Evolutionary conservation across 1,139 yeast species (phyloP).

Genomic region (Debaryomyces coudertii): DNA sequence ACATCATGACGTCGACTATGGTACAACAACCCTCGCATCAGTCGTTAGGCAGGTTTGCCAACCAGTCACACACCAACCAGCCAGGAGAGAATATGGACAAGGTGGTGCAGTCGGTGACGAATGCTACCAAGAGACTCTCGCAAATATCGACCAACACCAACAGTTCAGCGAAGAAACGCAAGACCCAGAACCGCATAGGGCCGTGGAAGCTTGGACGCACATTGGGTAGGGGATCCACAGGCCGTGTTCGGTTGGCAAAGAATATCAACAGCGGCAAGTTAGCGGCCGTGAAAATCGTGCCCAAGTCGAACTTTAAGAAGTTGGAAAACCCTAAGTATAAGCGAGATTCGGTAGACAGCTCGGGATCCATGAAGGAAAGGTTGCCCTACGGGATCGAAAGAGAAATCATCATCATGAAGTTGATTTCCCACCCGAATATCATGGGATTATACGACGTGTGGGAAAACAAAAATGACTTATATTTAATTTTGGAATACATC

Average conservation of each 20-base stretch:
- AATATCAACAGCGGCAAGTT: slow-evolving; percentile 81
- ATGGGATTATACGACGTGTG: slow-evolving; percentile 97
- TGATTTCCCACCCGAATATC: slow-evolving; percentile 89
- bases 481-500: slow-evolving; percentile 89
- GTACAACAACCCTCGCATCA: slow-evolving; percentile 26
- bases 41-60: slow-evolving; percentile 19
- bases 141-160: slow-evolving; percentile 63
- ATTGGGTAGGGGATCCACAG: slow-evolving; percentile 92
- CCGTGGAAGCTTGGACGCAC: slow-evolving; percentile 98
- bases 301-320: slow-evolving; percentile 67
- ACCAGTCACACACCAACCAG: slow-evolving; percentile 23
- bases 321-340: slow-evolving; percentile 57
- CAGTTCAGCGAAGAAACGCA: slow-evolving; percentile 50
- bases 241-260: slow-evolving; percentile 89
- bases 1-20: slow-evolving; percentile 28
- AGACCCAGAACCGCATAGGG: slow-evolving; percentile 78
- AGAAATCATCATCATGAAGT: slow-evolving; percentile 90
- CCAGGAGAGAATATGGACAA: slow-evolving; percentile 44
- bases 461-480: slow-evolving; percentile 94
- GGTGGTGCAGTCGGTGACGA: slow-evolving; percentile 58
- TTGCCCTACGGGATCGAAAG: slow-evolving; percentile 94
- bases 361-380: slow-evolving; percentile 54
- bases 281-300: slow-evolving; percentile 97
- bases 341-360: slow-evolving; percentile 29
- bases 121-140: slow-evolving; percentile 65